Evolutionary conservation across 805 yeast species (phyloP), one percentile per base, ranked within the genome.

Genomic region (Zygosaccharomyces kombuchaensis): DNA sequence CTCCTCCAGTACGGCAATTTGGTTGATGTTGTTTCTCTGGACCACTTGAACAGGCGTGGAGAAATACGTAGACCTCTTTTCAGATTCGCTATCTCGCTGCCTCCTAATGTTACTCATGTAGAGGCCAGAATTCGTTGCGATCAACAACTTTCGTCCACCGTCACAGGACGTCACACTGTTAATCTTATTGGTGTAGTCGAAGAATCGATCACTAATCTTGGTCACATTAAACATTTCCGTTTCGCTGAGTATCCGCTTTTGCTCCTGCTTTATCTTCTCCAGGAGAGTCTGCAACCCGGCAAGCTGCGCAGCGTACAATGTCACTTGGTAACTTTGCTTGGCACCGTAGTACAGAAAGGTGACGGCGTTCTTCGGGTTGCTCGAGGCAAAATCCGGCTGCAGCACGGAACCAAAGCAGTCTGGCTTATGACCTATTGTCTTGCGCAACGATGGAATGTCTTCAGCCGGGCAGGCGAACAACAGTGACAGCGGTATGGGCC

Each of bases 131-230:
- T 88, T 96, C 0, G 98, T 89, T 35, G 98, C 98, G 59, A 87
- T 90, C 29, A 93, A 65, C 53, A 90, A 69, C 61, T 90, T 87
- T 53, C 95, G 78, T 16, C 98, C 98, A 43, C 96, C 96, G 60
- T 93, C 96, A 64, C 87, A 84, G 27, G 96, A 95, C 32, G 86
- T 89, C 23, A 89, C 91, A 71, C 97, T 89, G 60, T 87, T 89
- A 56, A 91, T 86, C 50, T 84, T 78, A 60, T 90, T 81, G 16
- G 74, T 72, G 40, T 81, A 79, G 53, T 81, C 88, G 65, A 90
- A 90, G 58, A 80, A 80, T 50, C 84, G 74, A 19, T 87, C 82
- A 52, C 84, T 86, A 45, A 87, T 73, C 50, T 88, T 84, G 13
- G 82, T 80, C 52, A 84, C 70, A 1, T 93, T 82, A 65, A 85